phyloP scores from a whole-genome alignment of 352 stramenopile genomes.

The Pilasporangium apinafurcum region DNA sequence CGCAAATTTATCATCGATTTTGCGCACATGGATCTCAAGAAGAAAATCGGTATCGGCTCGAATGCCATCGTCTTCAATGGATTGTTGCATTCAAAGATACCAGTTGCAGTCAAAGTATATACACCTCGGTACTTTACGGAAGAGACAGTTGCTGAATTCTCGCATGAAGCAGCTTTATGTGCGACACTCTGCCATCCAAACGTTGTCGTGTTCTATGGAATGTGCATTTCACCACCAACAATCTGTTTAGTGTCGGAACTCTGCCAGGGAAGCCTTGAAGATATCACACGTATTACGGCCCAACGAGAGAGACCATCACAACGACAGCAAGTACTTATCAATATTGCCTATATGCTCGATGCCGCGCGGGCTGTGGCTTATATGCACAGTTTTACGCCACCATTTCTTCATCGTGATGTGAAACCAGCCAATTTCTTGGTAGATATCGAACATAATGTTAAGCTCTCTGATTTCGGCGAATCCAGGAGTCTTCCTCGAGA shows the following conservation, averaged over 20 bases:
- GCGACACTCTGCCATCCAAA: slow-evolving; percentile 46
- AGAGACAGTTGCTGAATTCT: slow-evolving; percentile 45
- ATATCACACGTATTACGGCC: slow-evolving; percentile 19
- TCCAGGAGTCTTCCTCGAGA: slow-evolving; percentile 32
- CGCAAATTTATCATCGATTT: slow-evolving; percentile 67
- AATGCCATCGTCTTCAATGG: slow-evolving; percentile 48
- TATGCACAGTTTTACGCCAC: slow-evolving; percentile 52
- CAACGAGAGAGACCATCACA: slow-evolving; percentile 6
- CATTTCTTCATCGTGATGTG: slow-evolving; percentile 61
- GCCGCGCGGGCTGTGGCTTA: slow-evolving; percentile 51
- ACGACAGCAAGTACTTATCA: slow-evolving; percentile 32
- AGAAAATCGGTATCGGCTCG: slow-evolving; percentile 36
- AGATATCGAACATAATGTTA: slow-evolving; percentile 38
- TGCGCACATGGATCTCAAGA: slow-evolving; percentile 40
- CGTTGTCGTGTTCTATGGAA: slow-evolving; percentile 53
- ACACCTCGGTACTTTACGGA: slow-evolving; percentile 43
- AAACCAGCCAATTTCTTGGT: slow-evolving; percentile 66
- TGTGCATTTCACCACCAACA: slow-evolving; percentile 59
- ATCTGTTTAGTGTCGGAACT: slow-evolving; percentile 61
- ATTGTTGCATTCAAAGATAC: slow-evolving; percentile 17
- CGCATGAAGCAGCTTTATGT: slow-evolving; percentile 52
- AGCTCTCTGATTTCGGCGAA: slow-evolving; percentile 66
- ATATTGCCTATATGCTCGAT: slow-evolving; percentile 58
- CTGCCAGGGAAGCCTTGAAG: slow-evolving; percentile 40
- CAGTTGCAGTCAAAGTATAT: slow-evolving; percentile 62